These are phyloP conservation scores for Cladophialophora psammophila DNA, from an alignment of 2,329 filamentous ascomycete species.

Conservation along the genomic window DNA sequence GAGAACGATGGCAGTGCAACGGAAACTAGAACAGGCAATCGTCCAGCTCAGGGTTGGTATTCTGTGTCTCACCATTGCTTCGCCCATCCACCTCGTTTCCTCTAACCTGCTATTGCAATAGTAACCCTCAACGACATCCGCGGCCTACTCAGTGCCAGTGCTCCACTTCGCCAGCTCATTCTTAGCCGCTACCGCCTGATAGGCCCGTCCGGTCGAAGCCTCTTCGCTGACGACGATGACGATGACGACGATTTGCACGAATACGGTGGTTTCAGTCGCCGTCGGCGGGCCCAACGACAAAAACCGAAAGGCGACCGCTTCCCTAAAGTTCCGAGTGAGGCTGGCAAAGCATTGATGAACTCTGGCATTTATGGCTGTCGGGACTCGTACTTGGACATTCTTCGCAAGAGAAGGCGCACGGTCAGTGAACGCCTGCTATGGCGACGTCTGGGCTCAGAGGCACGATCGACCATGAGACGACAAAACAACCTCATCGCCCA, in stretches of 20 bases:
- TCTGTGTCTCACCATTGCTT: conserved; percentile 7
- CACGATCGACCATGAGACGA: conserved; percentile 63
- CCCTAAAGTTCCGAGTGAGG: conserved; percentile 82
- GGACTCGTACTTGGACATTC: conserved; percentile 60
- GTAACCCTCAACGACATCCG: conserved; percentile 36
- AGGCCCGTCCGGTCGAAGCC: conserved; percentile 46
- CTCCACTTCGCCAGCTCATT: conserved; percentile 60
- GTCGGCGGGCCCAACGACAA: conserved; percentile 57
- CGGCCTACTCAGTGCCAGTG: conserved; percentile 41
- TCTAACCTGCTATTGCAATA: conserved; percentile 11
- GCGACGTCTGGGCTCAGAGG: conserved; percentile 75
- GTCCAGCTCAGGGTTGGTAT: conserved; percentile 25
- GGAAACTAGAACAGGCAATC: conserved; percentile 33
- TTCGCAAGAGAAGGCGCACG: conserved; percentile 64
- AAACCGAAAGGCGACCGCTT: conserved; percentile 63
- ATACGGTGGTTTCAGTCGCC: conserved; percentile 45
- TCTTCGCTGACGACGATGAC: conserved; percentile 46
- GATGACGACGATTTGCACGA: conserved; percentile 44
- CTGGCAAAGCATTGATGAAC: conserved; percentile 79
- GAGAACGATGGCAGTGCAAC: conserved; percentile 39
- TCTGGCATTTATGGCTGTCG: conserved; percentile 80
- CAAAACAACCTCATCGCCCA: conserved; percentile 72
- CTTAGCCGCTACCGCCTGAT: conserved; percentile 40
- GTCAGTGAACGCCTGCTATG: conserved; percentile 76
- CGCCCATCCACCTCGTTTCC: not conserved